Base-by-base conservation (phyloP, 805 yeast genomes). In the Tetrapisispora namnaoensis region DNA sequence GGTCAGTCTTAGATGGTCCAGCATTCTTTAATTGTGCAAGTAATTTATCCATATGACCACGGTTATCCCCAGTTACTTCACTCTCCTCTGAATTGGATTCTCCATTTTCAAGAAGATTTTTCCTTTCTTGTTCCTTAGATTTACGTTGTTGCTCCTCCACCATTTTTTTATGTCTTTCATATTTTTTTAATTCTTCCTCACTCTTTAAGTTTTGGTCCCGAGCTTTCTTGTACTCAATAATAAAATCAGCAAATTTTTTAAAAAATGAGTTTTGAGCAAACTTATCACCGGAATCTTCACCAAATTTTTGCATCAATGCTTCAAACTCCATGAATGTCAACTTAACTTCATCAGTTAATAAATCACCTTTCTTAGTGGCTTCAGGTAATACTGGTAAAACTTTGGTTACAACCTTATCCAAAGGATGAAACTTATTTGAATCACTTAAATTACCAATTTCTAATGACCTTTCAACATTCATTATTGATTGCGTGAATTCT, bases 391-490 rank as follows among this genome's bases (percentile, higher is more conserved):
- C 82, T 8, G 83, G 80, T 38, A 78, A 60, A 5, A 89, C 79
- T 39, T 75, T 76, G 1, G 70, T 63, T 50, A 90, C 61, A 13
- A 90, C 79, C 50, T 74, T 74, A 66, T 93, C 99, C 37, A 76
- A 73, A 1, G 97, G 97, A 66, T 95, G 98, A 58, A 93, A 79
- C 43, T 71, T 71, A 1, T 78, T 70, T 1, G 88, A 76, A 53
- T 87, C 91, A 59, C 95, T 87, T 58, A 93, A 73, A 58, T 86
- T 87, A 18, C 99, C 99, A 56, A 79, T 79, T 38, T 81, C 80
- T 18, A 90, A 68, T 1, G 96, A 85, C 17, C 79, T 75, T 51
- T 78, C 80, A 20, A 88, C 86, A 60, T 86, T 89, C 42, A 71
- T 72, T 49, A 93, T 76, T 16, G 76, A 73, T 44, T 74, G 75